Conservation (phyloP, 2,329 filamentous ascomycete species). For the Colletotrichum destructivum region DNA sequence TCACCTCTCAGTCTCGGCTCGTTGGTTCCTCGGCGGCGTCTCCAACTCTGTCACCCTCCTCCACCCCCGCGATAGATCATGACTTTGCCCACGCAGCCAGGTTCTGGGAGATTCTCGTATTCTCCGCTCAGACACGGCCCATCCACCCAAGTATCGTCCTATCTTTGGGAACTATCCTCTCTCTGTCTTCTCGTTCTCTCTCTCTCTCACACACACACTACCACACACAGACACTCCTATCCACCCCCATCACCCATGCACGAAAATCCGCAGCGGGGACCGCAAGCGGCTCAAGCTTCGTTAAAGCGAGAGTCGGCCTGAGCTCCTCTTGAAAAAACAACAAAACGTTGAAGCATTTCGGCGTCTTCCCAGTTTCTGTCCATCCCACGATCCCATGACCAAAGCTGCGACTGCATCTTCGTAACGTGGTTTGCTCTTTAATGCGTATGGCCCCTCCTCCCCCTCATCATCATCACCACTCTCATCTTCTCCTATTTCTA, state of each 20-base stretch:
- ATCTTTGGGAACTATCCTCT: not conserved
- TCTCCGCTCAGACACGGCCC: not conserved
- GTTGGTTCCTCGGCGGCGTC: slow-evolving; percentile 3
- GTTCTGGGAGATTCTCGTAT: too few relatives aligned
- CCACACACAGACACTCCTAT: too few relatives aligned
- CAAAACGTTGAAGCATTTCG: slow-evolving; percentile 35
- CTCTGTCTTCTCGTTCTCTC: too few relatives aligned
- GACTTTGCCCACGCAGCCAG: not conserved
- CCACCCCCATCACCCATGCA: slow-evolving; percentile 3
- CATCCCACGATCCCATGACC: slow-evolving; percentile 23
- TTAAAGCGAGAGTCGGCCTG: slow-evolving; percentile 27
- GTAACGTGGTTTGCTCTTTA: not conserved
- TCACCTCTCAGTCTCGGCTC: slow-evolving; percentile 10
- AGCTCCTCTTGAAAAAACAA: slow-evolving; percentile 7
- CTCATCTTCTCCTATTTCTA: not conserved
- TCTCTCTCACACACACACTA: too few relatives aligned
- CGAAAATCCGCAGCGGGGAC: slow-evolving; percentile 26
- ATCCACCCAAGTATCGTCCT: slow-evolving; percentile 11
- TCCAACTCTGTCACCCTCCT: not conserved
- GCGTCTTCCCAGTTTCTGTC: slow-evolving; percentile 14
- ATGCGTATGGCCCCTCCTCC: not conserved
- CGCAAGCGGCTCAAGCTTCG: slow-evolving; percentile 40
- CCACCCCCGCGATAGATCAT: slow-evolving; percentile 38
- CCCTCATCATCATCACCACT: not conserved
- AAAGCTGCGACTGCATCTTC: not conserved